These are phyloP conservation scores for Pestalotiopsis sp. DNA, from an alignment of 2,329 filamentous ascomycete genomes.

Conservation along the genomic window DNA sequence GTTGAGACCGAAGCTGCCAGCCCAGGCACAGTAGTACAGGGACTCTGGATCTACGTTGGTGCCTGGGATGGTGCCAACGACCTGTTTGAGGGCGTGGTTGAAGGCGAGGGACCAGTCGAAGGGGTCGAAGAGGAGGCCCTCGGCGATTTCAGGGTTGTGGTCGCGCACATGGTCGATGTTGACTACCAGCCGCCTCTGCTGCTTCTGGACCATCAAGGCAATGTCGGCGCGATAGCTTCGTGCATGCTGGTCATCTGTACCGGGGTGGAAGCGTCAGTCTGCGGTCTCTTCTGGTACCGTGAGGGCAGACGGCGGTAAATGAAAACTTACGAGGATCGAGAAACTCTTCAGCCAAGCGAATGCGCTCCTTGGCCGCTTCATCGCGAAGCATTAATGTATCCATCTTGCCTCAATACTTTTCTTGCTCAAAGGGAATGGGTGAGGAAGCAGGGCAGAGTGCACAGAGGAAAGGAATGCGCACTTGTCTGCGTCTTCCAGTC, in stretches of 20 bases:
- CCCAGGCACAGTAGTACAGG: conserved; percentile 95
- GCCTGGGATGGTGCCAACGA: conserved; percentile 79
- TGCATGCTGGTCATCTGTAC: conserved; percentile 53
- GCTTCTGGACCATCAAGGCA: conserved; percentile 73
- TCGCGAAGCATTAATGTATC: conserved; percentile 78
- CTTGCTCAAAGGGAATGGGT: neutral
- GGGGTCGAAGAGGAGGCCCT: conserved; percentile 77
- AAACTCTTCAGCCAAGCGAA: conserved; percentile 88
- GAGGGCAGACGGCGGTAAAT: neutral
- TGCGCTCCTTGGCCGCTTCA: conserved; percentile 80
- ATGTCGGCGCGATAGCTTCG: conserved; percentile 89
- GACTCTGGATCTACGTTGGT: conserved; percentile 78
- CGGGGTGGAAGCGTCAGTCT: conserved; percentile 27
- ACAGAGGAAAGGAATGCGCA: neutral
- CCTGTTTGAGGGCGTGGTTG: conserved; percentile 85
- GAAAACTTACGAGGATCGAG: conserved; percentile 79
- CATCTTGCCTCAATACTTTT: conserved; percentile 53
- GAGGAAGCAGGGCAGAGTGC: neutral
- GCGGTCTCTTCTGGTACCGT: conserved; percentile 11
- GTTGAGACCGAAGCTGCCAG: conserved; percentile 93
- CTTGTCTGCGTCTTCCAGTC: neutral
- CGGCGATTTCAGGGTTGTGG: conserved; percentile 81
- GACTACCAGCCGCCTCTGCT: conserved; percentile 67
- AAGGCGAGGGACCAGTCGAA: conserved; percentile 91
- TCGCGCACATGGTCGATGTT: conserved; percentile 90